Conservation (phyloP, 2,329 filamentous ascomycete genomes). For the Blumeriella jaapii region DNA sequence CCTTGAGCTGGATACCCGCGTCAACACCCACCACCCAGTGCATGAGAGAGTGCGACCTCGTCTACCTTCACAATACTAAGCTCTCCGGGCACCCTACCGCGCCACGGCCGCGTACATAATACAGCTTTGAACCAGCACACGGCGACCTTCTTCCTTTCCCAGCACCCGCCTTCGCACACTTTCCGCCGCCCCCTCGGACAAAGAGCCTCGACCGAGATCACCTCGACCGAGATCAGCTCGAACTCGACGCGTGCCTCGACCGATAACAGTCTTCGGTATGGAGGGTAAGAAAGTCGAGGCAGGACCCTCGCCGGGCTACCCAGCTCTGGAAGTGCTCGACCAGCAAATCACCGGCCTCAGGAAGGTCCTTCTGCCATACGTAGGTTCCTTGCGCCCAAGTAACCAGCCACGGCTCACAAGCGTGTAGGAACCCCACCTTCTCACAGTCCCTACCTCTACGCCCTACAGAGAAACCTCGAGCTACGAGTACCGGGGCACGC, state of each 20-base stretch:
- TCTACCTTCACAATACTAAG: too few species aligned
- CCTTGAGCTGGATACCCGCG: constrained; percentile 4
- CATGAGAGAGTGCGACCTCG: neutral
- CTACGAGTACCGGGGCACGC: constrained; percentile 22
- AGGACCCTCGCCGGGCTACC: constrained; percentile 2
- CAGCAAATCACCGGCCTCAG: constrained; percentile 18
- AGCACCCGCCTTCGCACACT: neutral
- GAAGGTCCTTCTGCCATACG: constrained; percentile 17
- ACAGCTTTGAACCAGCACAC: too few species aligned
- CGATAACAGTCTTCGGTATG: constrained; percentile 2
- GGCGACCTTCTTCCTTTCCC: neutral
- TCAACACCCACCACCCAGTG: neutral
- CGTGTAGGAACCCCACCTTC: constrained; percentile 21
- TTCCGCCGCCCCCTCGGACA: neutral
- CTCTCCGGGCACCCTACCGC: too few species aligned
- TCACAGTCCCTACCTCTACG: constrained; percentile 19
- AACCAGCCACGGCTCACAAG: constrained; percentile 9
- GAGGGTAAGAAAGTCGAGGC: constrained; percentile 3
- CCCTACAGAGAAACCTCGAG: constrained; percentile 15
- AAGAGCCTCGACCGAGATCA: neutral
- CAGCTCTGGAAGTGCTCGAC: constrained; percentile 13
- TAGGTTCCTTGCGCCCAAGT: constrained; percentile 11
- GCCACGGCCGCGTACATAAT: too few species aligned
- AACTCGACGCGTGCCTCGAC: too few species aligned
- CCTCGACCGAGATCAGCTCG: neutral